Base-by-base conservation (phyloP, 768 basidiomycete genomes). In the Cystofilobasidium bisporidii region DNA sequence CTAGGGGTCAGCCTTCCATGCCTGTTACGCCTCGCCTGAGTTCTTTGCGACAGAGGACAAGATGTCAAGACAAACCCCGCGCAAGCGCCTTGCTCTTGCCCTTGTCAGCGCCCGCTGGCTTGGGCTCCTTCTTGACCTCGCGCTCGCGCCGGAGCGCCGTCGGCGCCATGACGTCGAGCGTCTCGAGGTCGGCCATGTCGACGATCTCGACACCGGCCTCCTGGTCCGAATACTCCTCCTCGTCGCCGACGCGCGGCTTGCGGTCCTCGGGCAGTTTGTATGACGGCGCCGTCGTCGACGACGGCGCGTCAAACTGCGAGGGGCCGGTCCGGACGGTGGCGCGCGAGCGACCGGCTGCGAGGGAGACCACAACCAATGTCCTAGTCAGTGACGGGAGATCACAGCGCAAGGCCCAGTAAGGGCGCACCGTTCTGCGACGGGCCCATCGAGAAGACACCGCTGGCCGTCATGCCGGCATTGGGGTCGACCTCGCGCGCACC, bases 141-240 rank as follows among this genome's bases (percentile, higher is more conserved):
- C 60, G 17, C 32, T 64, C 55, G 41, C 60, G 63, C 26, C 55
- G 63, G 38, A 69, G 48, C 36, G 62, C 63, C 17, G 50, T 47
- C 2, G 68, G 68, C 26, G 68, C 68, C 68, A 64, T 60, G 28
- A 64, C 40, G 58, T 69, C 68, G 20, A 69, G 58, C 9, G 32
- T 69, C 41, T 59, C 63, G 24, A 69, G 59, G 48, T 69, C 45
- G 6, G 33, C 59, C 68, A 69, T 69, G 30, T 69, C 68, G 58
- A 69, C 68, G 36, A 69, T 69, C 40, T 69, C 63, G 20, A 69
- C 58, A 9, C 68, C 68, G 20, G 24, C 47, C 40, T 69, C 68
- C 30, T 63, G 68, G 24, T 69, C 68, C 24, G 68, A 69, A 40
- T 69, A 69, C 36, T 60, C 55, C 33, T 69, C 68, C 9, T 59